Evolutionary conservation across 495 filamentous ascomycete species (phyloP), one percentile per base, ranked within the genome.

Genomic region (Aspergillus ellipticus): DNA sequence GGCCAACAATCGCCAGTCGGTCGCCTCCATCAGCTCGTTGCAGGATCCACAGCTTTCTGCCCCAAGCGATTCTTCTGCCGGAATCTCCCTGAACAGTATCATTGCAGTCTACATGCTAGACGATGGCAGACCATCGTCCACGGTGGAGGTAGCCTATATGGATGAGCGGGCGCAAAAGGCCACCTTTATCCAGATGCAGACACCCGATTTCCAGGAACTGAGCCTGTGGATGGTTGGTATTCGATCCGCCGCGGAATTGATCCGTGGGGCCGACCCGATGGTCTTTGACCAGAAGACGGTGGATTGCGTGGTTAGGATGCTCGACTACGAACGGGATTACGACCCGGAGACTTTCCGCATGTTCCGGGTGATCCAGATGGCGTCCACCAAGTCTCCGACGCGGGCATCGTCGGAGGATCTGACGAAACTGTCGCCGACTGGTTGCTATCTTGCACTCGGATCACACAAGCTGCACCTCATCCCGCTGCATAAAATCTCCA

Each of bases 361-460:
- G 58, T 97, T 90, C 68, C 86, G 89, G 13, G 88, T 96, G 13
- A 83, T 95, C 24, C 87, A 91, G 58, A 86, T 92, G 51, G 79
- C 77, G n/a, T 73, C 78, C 19, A 79, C 67, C 65, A 85, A 83
- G 61, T 71, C 73, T 41, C 73, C 76, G 45, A 81, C 80, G 54
- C 70, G 81, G 35, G 85, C 87, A 24, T 88, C 89, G 51, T 82
- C 85, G 21, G 94, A 97, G 56, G 83, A 91, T 58, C 75, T 94
- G 16, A 83, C 89, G 17, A 92, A 90, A 55, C 66, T 89, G 51
- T 82, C 81, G 4, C 84, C 87, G 3, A 84, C 80, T 8, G 81
- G 88, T 29, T 96, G 87, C 65, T 96, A 96, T 67, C 82, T 98
- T 48, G 89, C 85, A 0, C 83, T 98, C 62, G 92, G 91, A 16